These are phyloP conservation scores for Trichoderma cornu-damae DNA, from an alignment of 2,329 filamentous ascomycete species.

Conservation along the genomic window DNA sequence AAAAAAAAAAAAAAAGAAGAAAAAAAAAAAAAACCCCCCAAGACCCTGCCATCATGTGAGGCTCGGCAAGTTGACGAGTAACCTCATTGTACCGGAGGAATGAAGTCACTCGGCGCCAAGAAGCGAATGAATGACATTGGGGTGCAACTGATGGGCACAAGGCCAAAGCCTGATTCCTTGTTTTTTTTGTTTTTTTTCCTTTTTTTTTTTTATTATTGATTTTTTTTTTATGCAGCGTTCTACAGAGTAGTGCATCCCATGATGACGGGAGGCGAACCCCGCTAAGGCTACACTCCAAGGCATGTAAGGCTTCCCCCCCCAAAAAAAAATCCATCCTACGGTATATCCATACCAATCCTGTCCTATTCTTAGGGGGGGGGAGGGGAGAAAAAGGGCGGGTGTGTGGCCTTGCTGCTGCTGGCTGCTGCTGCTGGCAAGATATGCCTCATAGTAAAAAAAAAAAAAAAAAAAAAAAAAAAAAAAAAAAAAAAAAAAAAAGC, in stretches of 20 bases:
- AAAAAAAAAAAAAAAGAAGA: background rate
- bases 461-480: no score
- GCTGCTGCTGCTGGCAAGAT: background rate
- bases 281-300: background rate
- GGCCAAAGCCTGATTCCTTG: no score
- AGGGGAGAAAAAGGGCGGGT: background rate
- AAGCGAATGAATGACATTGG: background rate
- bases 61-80: background rate
- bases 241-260: slow-evolving; percentile 9
- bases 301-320: no score
- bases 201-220: no score
- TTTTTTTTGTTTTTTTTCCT: no score
- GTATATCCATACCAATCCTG: background rate
- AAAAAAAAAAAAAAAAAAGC: no score
- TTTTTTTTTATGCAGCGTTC: background rate
- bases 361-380: background rate
- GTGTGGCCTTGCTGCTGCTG: background rate
- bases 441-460: slow-evolving; percentile 16
- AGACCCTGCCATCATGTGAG: background rate
- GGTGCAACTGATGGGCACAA: no score
- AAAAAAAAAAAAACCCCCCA: background rate
- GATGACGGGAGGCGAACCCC: slow-evolving; percentile 13
- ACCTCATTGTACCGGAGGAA: no score
- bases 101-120: slow-evolving; percentile 5
- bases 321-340: no score